Evolutionary conservation across 1,284 basidiomycete species (phyloP).

Genomic region (Pseudomicrostroma phylloplanum): DNA sequence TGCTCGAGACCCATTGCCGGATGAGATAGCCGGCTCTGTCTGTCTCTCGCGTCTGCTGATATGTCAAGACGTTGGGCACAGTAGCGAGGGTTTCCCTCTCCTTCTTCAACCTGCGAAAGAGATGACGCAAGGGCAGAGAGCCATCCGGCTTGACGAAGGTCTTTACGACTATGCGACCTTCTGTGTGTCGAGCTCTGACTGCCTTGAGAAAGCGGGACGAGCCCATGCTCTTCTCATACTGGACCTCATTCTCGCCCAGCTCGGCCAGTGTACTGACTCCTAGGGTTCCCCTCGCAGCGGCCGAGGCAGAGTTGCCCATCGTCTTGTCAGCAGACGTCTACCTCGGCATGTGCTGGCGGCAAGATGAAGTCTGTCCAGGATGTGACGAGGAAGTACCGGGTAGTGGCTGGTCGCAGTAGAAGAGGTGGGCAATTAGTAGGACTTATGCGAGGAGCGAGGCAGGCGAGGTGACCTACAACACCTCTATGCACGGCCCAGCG

Average conservation of each 20-base stretch:
- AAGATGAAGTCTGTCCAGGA: too few species aligned
- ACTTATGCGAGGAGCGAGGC: too few species aligned
- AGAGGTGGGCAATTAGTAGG: too few species aligned
- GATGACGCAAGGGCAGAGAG: conserved; percentile 62
- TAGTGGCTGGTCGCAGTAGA: too few species aligned
- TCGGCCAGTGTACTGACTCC: conserved; percentile 39
- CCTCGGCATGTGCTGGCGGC: too few species aligned
- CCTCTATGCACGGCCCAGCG: too few species aligned
- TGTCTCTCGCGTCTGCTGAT: conserved; percentile 85
- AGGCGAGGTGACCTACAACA: too few species aligned
- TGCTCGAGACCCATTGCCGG: conserved; percentile 89
- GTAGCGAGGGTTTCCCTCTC: conserved; percentile 78
- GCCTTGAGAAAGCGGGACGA: conserved; percentile 94
- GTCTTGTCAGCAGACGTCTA: background rate
- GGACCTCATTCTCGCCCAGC: conserved; percentile 35
- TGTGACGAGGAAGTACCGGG: too few species aligned
- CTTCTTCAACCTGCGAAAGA: conserved; percentile 64
- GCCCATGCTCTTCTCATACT: conserved; percentile 57
- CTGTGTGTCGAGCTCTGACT: conserved; percentile 67
- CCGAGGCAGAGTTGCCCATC: conserved; percentile 8
- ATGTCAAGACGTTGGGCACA: conserved; percentile 81
- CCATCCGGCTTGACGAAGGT: conserved; percentile 77
- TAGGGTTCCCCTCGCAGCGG: conserved; percentile 6
- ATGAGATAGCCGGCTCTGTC: conserved; percentile 93
- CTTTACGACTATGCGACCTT: conserved; percentile 69